Evolutionary conservation across 2,329 filamentous ascomycete genomes (phyloP).

Genomic region (Byssoonygena ceratinophila): DNA sequence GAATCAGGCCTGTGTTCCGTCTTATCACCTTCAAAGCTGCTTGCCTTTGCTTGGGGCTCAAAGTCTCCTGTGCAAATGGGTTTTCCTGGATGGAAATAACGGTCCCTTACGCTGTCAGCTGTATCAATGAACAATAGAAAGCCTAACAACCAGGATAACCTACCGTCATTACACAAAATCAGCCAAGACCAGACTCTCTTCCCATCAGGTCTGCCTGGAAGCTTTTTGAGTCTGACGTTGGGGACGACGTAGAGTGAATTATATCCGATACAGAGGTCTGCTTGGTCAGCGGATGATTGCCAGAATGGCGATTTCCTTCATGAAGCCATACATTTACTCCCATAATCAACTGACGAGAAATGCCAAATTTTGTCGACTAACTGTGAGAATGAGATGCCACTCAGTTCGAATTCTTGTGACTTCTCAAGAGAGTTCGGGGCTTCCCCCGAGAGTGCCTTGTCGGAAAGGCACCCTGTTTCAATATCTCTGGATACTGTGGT

Average conservation of each 20-base stretch:
- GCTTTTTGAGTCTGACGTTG: conserved; percentile 35
- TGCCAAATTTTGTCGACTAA: conserved; percentile 64
- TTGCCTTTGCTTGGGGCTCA: conserved; percentile 22
- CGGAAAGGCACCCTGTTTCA: neutral
- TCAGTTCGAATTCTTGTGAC: conserved; percentile 19
- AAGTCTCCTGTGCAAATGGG: conserved; percentile 38
- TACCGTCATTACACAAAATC: conserved; percentile 55
- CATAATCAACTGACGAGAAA: conserved; percentile 63
- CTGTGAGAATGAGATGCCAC: conserved; percentile 43
- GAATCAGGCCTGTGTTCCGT: conserved; percentile 51
- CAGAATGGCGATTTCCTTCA: conserved; percentile 19
- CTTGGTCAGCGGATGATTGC: conserved; percentile 14
- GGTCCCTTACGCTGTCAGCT: conserved; percentile 41
- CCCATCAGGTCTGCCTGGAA: conserved; percentile 36
- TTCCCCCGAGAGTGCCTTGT: neutral
- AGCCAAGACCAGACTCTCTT: conserved; percentile 61
- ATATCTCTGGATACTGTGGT: neutral
- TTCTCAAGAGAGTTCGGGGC: conserved; percentile 18
- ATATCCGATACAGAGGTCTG: conserved; percentile 60
- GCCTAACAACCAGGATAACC: conserved; percentile 14
- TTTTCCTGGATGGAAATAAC: conserved; percentile 60
- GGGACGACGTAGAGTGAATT: conserved; percentile 46
- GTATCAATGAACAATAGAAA: neutral
- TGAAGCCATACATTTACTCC: conserved; percentile 43
- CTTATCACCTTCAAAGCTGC: conserved; percentile 34